Evolutionary conservation across 345 rosid species (phyloP).

Genomic region (Euphorbia tirucalli): DNA sequence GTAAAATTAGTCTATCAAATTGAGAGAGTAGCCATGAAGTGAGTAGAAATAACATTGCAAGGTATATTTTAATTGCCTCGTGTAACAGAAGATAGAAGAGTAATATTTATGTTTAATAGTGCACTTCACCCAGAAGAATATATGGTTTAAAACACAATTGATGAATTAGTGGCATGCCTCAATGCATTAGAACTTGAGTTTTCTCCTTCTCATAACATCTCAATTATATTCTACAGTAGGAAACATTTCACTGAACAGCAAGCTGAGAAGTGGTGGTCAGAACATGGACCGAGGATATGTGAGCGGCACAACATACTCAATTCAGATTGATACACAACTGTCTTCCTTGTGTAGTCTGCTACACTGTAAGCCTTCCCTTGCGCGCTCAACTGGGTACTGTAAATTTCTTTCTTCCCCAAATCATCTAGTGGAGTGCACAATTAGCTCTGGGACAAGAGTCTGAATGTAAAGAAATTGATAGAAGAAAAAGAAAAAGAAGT

Average conservation of each 20-base stretch:
- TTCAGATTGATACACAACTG: conserved; percentile 8
- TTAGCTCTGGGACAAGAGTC: conserved; percentile 3
- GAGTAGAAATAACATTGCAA: neutral
- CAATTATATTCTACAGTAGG: conserved; percentile 44
- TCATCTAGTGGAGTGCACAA: conserved; percentile 25
- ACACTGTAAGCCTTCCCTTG: conserved; percentile 24
- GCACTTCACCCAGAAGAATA: neutral
- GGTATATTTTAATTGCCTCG: neutral
- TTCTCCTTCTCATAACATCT: neutral
- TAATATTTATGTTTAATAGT: neutral
- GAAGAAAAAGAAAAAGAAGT: neutral
- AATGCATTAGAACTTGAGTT: neutral
- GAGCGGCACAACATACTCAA: conserved; percentile 51
- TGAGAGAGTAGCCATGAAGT: neutral
- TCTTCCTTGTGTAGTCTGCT: neutral
- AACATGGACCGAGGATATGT: conserved; percentile 56
- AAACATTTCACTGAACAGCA: conserved; percentile 65
- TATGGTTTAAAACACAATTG: neutral
- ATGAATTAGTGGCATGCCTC: too few relatives aligned
- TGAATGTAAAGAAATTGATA: neutral
- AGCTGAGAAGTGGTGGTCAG: conserved; percentile 95
- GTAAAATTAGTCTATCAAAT: neutral
- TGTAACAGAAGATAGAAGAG: neutral
- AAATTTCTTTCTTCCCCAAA: conserved; percentile 10
- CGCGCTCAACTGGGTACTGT: conserved; percentile 41